Evolutionary conservation across 768 basidiomycete species (phyloP), one percentile per base, ranked within the genome.

Genomic region (Tephrocybe sp.): DNA sequence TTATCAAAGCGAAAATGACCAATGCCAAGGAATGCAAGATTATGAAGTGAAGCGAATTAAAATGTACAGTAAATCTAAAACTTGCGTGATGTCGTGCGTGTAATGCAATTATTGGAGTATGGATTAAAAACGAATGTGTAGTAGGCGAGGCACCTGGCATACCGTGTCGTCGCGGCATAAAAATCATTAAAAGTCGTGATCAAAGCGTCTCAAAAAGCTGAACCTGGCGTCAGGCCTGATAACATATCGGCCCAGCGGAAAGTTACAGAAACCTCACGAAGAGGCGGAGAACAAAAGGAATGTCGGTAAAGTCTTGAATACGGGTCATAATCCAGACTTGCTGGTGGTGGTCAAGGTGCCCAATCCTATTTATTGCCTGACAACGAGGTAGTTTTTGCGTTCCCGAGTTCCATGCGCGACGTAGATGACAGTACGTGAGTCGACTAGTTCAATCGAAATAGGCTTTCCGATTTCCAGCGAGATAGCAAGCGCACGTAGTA

Each of bases 401-500:
- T 33, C 56, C 44, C n/a, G 22, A 34, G 49, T 16, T 31, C 34
- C 51, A 12, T 35, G 23, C 8, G 44, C 36, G 16, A 48, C 40
- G 22, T 56, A 56, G 23, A 53, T 20, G 44, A 56, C 47, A 5
- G 45, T 41, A 11, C 42, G 20, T 14, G 44, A 17, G 40, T 61
- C 53, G 26, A 62, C 53, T 32, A 65, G 19, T 33, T 63, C 55
- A 45, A 77, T 65, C 5, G 67, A 71, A 42, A 77, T 56, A 12
- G 68, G 52, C 7, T 67, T 48, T 10, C 68, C 71, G 6, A 70
- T 60, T 56, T 75, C 74, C 23, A 77, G 56, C 6, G 75, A 74
- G 36, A 70, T 62, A 4, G 71, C 67, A 7, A 77, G 65, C 10
- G 73, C 72, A 22, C 67, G 63, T 16, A 70, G 62, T 17, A 77